Base-by-base conservation (phyloP, 441 rosid genomes). In the Corymbia calophylla region DNA sequence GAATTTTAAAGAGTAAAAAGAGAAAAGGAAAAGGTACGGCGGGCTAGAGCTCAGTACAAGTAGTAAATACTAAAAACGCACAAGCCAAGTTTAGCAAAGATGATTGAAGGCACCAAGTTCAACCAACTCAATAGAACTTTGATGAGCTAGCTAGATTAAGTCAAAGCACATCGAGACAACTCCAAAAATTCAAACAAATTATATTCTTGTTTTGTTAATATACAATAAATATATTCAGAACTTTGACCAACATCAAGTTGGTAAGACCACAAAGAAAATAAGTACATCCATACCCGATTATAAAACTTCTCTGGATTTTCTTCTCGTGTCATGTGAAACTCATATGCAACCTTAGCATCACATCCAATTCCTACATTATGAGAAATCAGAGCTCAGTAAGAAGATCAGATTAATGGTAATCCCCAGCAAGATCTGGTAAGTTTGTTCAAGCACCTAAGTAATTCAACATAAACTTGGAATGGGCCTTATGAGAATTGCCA, bases 271-370 rank as follows among this genome's bases (percentile, higher is more conserved):
- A 87, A 4, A 80, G 18, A 58, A 86, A 58, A 80, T 7, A 73
- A 25, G 18, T n/a, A 68, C 51, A n/a, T 49, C 47, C 16, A 12
- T 94, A 95, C 97, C 96, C 93, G 95, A 91, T 94, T 95, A 92
- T 93, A 91, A 89, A 95, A 95, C 92, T 95, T 95, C 90, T 93
- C 93, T 48, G 97, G 97, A 88, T 95, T 94, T 91, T 95, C 96
- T 91, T 94, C 94, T 89, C 97, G 94, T 82, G 91, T 93, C 90
- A 93, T 60, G 39, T 95, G 97, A 91, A 95, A 95, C 88, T 95
- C 96, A 92, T 94, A 95, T 23, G 97, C 97, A 91, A 95, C 95
- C 94, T 95, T 95, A 21, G 97, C 97, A 91, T 95, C 97, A 84
- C 97, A 95, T 87, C 97, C 97, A 90, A 95, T 93, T 88, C 97